phyloP scores from a whole-genome alignment of 2,329 filamentous ascomycete species.

The Alternaria sp. region DNA sequence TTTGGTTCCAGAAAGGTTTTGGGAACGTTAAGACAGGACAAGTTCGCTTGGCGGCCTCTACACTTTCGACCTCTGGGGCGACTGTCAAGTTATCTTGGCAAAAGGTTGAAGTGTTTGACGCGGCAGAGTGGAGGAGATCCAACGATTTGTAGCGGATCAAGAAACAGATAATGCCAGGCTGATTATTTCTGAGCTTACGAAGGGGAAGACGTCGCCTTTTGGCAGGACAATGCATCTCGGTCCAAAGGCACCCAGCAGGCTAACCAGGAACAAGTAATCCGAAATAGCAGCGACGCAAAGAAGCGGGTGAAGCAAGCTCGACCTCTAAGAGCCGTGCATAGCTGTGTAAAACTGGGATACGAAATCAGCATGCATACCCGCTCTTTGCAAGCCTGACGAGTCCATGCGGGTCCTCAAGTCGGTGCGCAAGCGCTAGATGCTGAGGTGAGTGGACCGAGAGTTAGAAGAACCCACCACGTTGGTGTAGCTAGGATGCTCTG shows the following conservation, averaged over 20 bases:
- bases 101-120: slow-evolving; percentile 33
- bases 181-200: slow-evolving; percentile 21
- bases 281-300: slow-evolving; percentile 29
- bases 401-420: slow-evolving; percentile 23
- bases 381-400: slow-evolving; percentile 24
- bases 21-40: slow-evolving; percentile 32
- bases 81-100: slow-evolving; percentile 37
- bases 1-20: slow-evolving; percentile 33
- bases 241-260: slow-evolving; percentile 24
- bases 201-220: slow-evolving; percentile 22
- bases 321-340: slow-evolving; percentile 27
- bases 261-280: slow-evolving; percentile 25
- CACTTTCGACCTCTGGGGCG: slow-evolving; percentile 37
- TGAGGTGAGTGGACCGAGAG: slow-evolving; percentile 28
- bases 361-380: slow-evolving; percentile 31
- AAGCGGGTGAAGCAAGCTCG: slow-evolving; percentile 24
- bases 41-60: slow-evolving; percentile 34
- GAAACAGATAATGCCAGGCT: slow-evolving; percentile 18
- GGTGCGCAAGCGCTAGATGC: slow-evolving; percentile 28
- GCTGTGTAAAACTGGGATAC: slow-evolving; percentile 28
- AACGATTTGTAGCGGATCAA: slow-evolving; percentile 27
- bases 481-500: slow-evolving; percentile 29
- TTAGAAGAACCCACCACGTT: slow-evolving; percentile 38
- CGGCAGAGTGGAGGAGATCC: slow-evolving; percentile 41
- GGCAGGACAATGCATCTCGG: slow-evolving; percentile 24